Percentiles rank a stretch among this genome's conserved stretches.
Conservation (phyloP, 2,329 filamentous ascomycete species). For the Incumbomyces lentus region DNA sequence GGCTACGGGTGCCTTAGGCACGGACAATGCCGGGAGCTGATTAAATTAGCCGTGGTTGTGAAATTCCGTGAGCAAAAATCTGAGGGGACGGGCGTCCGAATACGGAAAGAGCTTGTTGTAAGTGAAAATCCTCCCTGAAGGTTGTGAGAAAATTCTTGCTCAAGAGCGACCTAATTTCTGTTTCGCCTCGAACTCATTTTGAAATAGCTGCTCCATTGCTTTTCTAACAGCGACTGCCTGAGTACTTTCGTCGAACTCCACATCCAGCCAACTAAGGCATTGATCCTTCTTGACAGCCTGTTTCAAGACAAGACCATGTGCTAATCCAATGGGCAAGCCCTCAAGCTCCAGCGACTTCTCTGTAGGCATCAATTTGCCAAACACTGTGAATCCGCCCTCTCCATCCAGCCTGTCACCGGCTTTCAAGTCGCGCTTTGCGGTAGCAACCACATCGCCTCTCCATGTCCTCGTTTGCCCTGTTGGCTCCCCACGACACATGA, state of each 20-base stretch:
- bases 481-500: constrained; percentile 38
- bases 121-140: no score
- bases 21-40: no score
- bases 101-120: no score
- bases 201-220: constrained; percentile 35
- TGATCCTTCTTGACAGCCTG: constrained; percentile 33
- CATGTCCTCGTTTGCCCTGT: constrained; percentile 37
- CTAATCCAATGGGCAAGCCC: constrained; percentile 35
- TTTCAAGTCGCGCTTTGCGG: constrained; percentile 36
- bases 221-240: constrained; percentile 33
- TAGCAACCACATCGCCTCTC: constrained; percentile 38
- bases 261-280: constrained; percentile 34
- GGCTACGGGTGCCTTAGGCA: no score
- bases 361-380: constrained; percentile 35
- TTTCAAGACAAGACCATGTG: constrained; percentile 34
- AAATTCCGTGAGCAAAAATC: no score
- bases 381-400: constrained; percentile 38
- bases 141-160: no score
- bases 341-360: constrained; percentile 32
- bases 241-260: constrained; percentile 32
- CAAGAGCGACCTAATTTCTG: no score
- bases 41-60: no score
- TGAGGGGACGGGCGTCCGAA: no score
- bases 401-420: constrained; percentile 37
- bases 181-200: constrained; percentile 5